Base-by-base conservation (phyloP, 129 eudicot species). In the Centella asiatica region DNA sequence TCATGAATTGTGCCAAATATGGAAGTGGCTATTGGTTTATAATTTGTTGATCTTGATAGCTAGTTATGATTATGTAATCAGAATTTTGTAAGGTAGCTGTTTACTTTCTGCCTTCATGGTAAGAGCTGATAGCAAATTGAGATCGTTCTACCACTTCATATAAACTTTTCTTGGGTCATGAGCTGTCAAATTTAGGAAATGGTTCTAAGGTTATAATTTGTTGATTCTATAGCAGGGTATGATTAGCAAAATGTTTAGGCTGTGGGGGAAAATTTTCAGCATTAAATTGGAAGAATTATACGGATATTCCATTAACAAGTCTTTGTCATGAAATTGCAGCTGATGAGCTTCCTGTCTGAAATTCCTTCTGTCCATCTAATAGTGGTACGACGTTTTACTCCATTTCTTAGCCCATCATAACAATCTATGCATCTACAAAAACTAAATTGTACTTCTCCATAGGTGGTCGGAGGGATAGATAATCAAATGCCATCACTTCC, bases 381-480 rank as follows among this genome's bases (percentile, higher is more conserved):
- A 59, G 97, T 86, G 95, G 97, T 90, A 79, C 24, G 79, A 49
- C 49, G 27, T 18, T 66, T 52, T 45, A 49, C 52, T 45, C 17
- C 57, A 14, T 1, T 48, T 52, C 23, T 24, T 34, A 23, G 40
- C 7, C 56, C 59, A 20, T 5, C 42, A 17, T 18, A 24, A 20
- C 9, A 62, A 6, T 29, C 48, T 62, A 24, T 57, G 55, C 27
- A 48, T 62, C 59, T 70, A 13, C 29, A 34, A 44, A 12, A 29
- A 34, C 15, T 6, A 40, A 7, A 11, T 2, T 54, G 28, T 7
- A 46, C 59, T 62, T 56, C 28, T 61, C 14, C 40, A 20, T 67
- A 90, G 97, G 97, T 83, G 53, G 97, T 90, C 69, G 97, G 94
- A 77, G 97, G 94, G 29, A 42, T 77, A 24, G 95, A 90, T 79